Conservation (phyloP, 768 basidiomycete species). For the Mycena maculata region DNA sequence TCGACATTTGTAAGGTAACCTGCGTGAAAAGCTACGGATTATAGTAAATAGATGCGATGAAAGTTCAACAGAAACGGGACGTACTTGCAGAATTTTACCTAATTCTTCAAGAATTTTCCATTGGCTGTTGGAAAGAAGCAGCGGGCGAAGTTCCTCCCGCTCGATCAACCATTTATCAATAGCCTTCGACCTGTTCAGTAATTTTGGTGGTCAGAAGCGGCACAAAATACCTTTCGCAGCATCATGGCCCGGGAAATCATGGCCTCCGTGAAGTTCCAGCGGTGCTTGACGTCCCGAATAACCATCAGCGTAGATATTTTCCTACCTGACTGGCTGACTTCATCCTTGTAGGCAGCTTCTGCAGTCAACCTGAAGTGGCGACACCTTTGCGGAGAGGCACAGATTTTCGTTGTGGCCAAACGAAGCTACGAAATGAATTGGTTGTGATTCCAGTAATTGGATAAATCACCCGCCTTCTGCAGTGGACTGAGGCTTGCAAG, state of each 20-base stretch:
- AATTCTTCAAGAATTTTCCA: neutral
- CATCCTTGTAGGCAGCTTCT: no score
- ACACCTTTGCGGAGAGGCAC: slow-evolving; percentile 15
- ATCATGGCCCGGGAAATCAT: slow-evolving; percentile 9
- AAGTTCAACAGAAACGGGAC: neutral
- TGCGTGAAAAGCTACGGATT: slow-evolving; percentile 1
- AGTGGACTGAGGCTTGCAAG: neutral
- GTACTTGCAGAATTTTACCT: neutral
- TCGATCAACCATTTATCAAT: neutral
- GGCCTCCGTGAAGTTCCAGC: slow-evolving; percentile 21
- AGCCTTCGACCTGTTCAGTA: neutral
- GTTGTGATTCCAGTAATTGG: no score
- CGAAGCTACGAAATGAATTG: slow-evolving; percentile 2
- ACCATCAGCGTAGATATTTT: neutral
- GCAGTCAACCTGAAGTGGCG: neutral
- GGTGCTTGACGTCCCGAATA: slow-evolving; percentile 22
- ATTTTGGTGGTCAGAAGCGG: no score
- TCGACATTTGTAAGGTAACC: slow-evolving; percentile 15
- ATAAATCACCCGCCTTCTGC: neutral
- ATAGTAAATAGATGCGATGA: neutral
- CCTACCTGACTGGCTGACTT: neutral
- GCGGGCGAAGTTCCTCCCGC: neutral
- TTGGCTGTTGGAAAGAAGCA: neutral
- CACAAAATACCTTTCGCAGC: slow-evolving; percentile 14
- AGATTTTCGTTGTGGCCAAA: neutral